phyloP scores from a whole-genome alignment of 495 filamentous ascomycete species.

The Amniculicola lignicola region DNA sequence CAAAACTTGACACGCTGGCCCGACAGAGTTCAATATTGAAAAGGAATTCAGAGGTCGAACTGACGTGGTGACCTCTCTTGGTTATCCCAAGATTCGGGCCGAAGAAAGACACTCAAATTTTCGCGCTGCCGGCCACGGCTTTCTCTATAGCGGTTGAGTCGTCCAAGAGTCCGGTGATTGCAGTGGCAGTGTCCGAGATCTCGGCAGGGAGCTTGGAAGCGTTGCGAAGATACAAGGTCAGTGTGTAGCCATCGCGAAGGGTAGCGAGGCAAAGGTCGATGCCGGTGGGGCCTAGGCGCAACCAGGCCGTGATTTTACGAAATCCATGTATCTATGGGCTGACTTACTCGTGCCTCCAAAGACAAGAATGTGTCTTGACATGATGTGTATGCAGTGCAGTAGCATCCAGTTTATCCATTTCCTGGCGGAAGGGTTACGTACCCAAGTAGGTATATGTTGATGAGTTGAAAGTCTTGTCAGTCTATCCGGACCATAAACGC shows the following conservation, averaged over 20 bases:
- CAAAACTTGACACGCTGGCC: too few relatives aligned
- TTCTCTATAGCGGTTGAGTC: background rate
- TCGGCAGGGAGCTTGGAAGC: background rate
- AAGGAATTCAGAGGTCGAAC: background rate
- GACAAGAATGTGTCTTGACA: background rate
- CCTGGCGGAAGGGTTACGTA: too few relatives aligned
- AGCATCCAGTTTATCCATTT: too few relatives aligned
- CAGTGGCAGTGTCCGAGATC: background rate
- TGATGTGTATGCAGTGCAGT: too few relatives aligned
- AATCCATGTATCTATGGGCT: background rate
- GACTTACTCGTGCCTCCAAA: background rate
- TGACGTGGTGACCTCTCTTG: background rate
- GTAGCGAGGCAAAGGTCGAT: conserved; percentile 7
- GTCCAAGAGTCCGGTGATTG: background rate
- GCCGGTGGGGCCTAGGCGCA: background rate
- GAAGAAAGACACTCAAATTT: conserved; percentile 1
- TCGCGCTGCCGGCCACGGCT: background rate
- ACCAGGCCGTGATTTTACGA: conserved; percentile 49
- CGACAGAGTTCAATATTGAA: background rate
- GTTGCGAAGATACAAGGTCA: conserved; percentile 9
- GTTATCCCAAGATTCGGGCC: background rate
- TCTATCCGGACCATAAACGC: too few relatives aligned
- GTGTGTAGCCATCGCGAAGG: background rate
- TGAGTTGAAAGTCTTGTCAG: too few relatives aligned
- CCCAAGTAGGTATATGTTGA: too few relatives aligned